Evolutionary conservation across 805 yeast species (phyloP).

Genomic region (Metschnikowia gelsemii): DNA sequence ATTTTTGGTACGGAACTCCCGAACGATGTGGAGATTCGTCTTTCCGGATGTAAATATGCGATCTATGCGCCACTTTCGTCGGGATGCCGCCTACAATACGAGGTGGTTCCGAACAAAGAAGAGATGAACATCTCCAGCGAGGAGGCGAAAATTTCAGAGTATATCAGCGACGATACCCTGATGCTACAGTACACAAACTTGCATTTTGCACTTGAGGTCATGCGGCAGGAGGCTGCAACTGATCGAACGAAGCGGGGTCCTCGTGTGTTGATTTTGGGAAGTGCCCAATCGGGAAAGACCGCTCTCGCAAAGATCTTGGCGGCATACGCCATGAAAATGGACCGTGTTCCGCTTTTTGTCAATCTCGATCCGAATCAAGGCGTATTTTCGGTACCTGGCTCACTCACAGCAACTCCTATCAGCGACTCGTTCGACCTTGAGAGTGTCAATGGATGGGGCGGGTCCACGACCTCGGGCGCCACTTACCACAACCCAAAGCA

Average conservation of each 20-base stretch:
- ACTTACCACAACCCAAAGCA: constrained; percentile 81
- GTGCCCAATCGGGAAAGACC: constrained; percentile 74
- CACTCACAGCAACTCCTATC: constrained; percentile 78
- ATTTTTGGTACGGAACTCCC: constrained; percentile 92
- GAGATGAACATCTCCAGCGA: constrained; percentile 30
- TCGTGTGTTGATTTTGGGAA: constrained; percentile 72
- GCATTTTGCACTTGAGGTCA: constrained; percentile 71
- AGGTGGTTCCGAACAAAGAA: constrained; percentile 25
- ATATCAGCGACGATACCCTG: constrained; percentile 69
- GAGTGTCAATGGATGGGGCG: constrained; percentile 68
- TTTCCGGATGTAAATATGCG: constrained; percentile 40
- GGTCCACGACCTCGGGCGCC: constrained; percentile 68
- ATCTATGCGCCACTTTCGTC: constrained; percentile 47
- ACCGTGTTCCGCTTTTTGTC: constrained; percentile 64
- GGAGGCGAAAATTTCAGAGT: constrained; percentile 49
- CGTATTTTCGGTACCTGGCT: constrained; percentile 77
- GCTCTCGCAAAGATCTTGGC: constrained; percentile 64
- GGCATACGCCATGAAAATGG: constrained; percentile 75
- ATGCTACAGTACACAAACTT: constrained; percentile 63
- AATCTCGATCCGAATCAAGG: constrained; percentile 77
- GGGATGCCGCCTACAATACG: constrained; percentile 63
- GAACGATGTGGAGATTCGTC: constrained; percentile 49
- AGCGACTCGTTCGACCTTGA: constrained; percentile 80
- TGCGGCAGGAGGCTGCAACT: constrained; percentile 34
- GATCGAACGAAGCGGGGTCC: constrained; percentile 46